phyloP scores from a whole-genome alignment of 208 protist genomes.

The Trypanosoma lewisi region DNA sequence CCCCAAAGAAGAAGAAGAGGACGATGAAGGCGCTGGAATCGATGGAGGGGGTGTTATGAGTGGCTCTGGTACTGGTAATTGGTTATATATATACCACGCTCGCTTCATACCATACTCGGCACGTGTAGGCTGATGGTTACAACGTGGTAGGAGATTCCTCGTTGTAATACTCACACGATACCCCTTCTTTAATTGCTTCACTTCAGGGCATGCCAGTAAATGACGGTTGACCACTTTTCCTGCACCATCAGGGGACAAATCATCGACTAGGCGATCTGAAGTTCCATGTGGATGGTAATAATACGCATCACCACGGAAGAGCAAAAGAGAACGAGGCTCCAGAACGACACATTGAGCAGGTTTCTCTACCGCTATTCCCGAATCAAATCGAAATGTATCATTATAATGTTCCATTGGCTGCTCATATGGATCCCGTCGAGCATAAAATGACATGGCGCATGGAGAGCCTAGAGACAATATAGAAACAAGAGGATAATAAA shows the following conservation, averaged over 20 bases:
- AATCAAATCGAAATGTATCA: conserved; percentile 91
- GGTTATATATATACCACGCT: conserved; percentile 83
- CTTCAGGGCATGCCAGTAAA: conserved; percentile 49
- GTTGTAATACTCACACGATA: conserved; percentile 88
- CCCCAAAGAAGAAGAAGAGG: not conserved
- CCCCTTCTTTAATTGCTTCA: conserved; percentile 44
- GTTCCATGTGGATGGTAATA: conserved; percentile 88
- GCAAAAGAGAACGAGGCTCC: conserved; percentile 83
- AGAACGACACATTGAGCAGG: conserved; percentile 79
- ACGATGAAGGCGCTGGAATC: not conserved
- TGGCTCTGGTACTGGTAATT: conserved; percentile 47
- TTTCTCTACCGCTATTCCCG: conserved; percentile 51
- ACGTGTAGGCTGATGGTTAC: conserved; percentile 73
- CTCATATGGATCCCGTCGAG: conserved; percentile 67
- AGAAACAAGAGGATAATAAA: conserved; percentile 84
- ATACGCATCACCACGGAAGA: conserved; percentile 82
- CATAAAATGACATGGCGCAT: conserved; percentile 88
- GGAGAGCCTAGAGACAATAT: conserved; percentile 78
- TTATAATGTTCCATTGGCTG: conserved; percentile 92
- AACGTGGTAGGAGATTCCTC: conserved; percentile 83
- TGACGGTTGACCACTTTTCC: conserved; percentile 80
- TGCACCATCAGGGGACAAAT: conserved; percentile 44
- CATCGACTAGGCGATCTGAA: conserved; percentile 62
- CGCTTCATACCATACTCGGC: conserved; percentile 88
- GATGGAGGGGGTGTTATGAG: conserved; percentile 43